These are phyloP conservation scores for Ophiosphaerella korrae DNA, from an alignment of 2,329 filamentous ascomycete species.

Conservation along the genomic window DNA sequence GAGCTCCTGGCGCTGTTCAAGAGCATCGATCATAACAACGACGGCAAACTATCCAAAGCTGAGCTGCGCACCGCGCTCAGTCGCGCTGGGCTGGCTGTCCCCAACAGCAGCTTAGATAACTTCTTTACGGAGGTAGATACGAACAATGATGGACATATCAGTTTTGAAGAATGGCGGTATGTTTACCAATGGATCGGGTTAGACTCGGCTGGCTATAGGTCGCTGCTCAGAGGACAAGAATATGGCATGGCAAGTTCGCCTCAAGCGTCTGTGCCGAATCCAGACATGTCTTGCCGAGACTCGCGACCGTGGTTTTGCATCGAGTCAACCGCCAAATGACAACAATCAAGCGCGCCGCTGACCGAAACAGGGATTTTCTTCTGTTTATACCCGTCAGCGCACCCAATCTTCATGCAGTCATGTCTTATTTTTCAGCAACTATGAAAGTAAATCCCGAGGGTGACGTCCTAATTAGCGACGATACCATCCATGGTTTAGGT, in stretches of 20 bases:
- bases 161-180: constrained; percentile 96
- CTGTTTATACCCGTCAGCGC: constrained; percentile 79
- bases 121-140: constrained; percentile 91
- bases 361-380: constrained; percentile 72
- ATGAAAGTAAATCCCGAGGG: constrained; percentile 91
- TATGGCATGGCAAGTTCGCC: neutral
- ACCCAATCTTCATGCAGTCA: constrained; percentile 76
- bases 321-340: neutral
- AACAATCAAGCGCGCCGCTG: constrained; percentile 2
- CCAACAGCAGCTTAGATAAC: constrained; percentile 74
- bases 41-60: constrained; percentile 84
- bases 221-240: neutral
- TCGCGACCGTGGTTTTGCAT: constrained; percentile 3
- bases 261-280: neutral
- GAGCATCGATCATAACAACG: constrained; percentile 82
- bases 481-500: constrained; percentile 93
- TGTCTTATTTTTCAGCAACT: constrained; percentile 90
- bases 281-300: neutral
- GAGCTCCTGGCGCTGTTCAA: constrained; percentile 83
- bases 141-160: constrained; percentile 85
- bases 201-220: neutral
- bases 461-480: constrained; percentile 89
- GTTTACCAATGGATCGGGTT: constrained; percentile 32
- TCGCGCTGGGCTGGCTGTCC: constrained; percentile 77
- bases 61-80: constrained; percentile 82